phyloP scores from a whole-genome alignment of 2,329 filamentous ascomycete species.

The Calonectria pseudoreteaudii region DNA sequence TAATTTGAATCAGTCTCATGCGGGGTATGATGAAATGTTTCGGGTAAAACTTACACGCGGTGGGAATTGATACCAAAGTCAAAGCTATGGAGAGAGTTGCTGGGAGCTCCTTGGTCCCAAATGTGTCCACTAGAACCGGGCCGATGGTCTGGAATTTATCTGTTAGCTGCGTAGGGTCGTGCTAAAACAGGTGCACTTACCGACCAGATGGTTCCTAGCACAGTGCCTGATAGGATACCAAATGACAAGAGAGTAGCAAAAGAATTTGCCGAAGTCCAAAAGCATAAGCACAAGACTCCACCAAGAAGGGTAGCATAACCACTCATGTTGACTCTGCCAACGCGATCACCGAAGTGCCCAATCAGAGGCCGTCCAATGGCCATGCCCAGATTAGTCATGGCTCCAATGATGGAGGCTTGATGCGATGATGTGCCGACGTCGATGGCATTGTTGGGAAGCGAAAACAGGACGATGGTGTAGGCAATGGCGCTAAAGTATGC shows the following conservation, averaged over 20 bases:
- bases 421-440: neutral
- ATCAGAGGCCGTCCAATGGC: neutral
- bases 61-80: neutral
- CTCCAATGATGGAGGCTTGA: neutral
- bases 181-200: neutral
- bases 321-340: constrained; percentile 4
- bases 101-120: neutral
- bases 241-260: neutral
- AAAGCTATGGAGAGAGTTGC: neutral
- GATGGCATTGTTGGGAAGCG: neutral
- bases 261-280: neutral
- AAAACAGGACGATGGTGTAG: constrained; percentile 1
- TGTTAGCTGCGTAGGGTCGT: neutral
- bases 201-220: constrained; percentile 1
- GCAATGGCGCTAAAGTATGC: neutral
- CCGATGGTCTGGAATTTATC: neutral
- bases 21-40: neutral
- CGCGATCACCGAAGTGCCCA: neutral
- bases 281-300: neutral
- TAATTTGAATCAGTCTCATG: neutral
- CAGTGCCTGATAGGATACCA: constrained; percentile 4
- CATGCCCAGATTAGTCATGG: constrained; percentile 1
- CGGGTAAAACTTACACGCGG: neutral
- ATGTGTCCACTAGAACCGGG: neutral
- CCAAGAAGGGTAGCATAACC: neutral